Conservation (phyloP, 1,139 yeast species). For the Magnusiomyces sp. region DNA sequence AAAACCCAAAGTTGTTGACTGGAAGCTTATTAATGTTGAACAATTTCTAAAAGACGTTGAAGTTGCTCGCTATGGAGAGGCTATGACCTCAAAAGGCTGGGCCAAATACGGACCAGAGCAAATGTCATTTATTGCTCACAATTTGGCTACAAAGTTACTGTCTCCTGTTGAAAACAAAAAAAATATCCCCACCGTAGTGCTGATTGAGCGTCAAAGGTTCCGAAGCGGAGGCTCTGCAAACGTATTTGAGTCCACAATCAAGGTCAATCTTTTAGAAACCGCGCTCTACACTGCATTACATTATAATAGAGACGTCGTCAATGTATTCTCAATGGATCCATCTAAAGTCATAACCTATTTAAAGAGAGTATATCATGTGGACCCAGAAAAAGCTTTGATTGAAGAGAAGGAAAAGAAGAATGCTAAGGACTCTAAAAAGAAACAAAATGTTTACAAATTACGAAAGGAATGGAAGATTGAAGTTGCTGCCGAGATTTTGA, state of each 20-base stretch:
- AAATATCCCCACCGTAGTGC: constrained; percentile 37
- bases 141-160: constrained; percentile 3
- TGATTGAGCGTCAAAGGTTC: constrained; percentile 49
- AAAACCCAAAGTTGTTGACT: constrained; percentile 32
- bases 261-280: constrained; percentile 46
- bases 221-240: constrained; percentile 40
- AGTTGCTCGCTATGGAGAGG: constrained; percentile 17
- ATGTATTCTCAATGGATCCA: background rate
- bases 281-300: constrained; percentile 36
- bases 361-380: background rate
- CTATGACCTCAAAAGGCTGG: constrained; percentile 19
- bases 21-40: constrained; percentile 39
- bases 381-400: constrained; percentile 7
- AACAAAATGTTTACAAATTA: background rate
- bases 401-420: constrained; percentile 2
- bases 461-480: constrained; percentile 1
- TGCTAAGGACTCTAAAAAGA: constrained; percentile 5
- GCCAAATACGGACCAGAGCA: constrained; percentile 19
- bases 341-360: background rate
- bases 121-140: constrained; percentile 21
- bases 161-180: too few relatives aligned
- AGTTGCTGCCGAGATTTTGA: background rate
- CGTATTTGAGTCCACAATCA: constrained; percentile 44
- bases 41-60: too few relatives aligned
- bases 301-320: constrained; percentile 13